Evolutionary conservation across 163 green algal species (phyloP), one percentile per base, ranked within the genome.

Genomic region (Chloromonas sp.): DNA sequence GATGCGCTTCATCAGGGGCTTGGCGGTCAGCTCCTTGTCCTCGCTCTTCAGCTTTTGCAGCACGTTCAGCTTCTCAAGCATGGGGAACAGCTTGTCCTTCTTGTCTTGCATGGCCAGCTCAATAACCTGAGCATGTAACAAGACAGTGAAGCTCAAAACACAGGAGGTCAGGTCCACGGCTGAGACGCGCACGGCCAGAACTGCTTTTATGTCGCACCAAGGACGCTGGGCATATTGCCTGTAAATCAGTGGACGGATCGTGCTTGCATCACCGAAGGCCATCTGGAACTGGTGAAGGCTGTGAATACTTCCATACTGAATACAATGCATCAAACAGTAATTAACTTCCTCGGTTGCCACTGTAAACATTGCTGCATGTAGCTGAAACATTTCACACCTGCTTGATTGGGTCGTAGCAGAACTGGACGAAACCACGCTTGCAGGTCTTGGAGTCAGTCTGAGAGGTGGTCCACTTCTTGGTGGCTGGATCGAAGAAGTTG

Each of bases 381-480:
- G 36, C 36, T 36, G 36, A 36, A 74, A 74, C 5, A 74, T 11
- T 5, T 74, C 5, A 74, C 83, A 99, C 91, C 81, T 93, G 93
- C 87, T 96, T 96, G 92, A 99, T 99, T 86, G 97, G 97, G 81
- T 99, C 94, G 90, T 99, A 99, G 91, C 97, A 96, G 92, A 99
- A 99, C 92, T 99, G 97, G 79, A 98, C 96, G 90, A 99, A 99
- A 81, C 96, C 97, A 87, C 97, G 96, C 94, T 96, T 93, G 97
- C 97, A 99, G 80, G 93, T 96, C 81, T 93, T 87, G 74, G 86
- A 90, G 86, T 94, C 92, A 2, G 95, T 96, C 81, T 93, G 84
- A 91, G 97, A 98, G 91, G 98, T 98, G 84, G 96, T 98, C 97
- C 97, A 99, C 36, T 99, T 99, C 93, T 97, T 98, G 85, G 96